Conservation (phyloP, 495 filamentous ascomycete genomes). For the Recurvomyces mirabilis region DNA sequence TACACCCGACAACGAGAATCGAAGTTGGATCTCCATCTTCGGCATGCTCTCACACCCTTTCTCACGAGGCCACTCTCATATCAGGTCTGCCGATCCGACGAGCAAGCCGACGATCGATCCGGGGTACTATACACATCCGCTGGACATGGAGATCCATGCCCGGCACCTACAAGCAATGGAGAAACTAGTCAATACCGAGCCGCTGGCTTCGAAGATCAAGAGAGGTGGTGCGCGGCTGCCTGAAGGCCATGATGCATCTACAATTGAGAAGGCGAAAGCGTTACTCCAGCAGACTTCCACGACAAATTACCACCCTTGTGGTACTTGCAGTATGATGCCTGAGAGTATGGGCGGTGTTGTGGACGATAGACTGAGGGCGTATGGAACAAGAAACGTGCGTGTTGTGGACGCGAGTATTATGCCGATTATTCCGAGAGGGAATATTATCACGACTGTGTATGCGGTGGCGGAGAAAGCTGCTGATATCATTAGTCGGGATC, state of each 20-base stretch:
- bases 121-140: slow-evolving; percentile 12
- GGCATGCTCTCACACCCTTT: slow-evolving; percentile 16
- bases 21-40: neutral
- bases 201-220: slow-evolving; percentile 12
- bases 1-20: neutral
- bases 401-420: slow-evolving; percentile 47
- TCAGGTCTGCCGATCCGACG: slow-evolving; percentile 1
- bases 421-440: slow-evolving; percentile 43
- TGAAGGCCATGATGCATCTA: neutral
- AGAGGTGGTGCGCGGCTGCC: slow-evolving; percentile 2
- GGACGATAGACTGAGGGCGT: slow-evolving; percentile 36
- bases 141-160: slow-evolving; percentile 14
- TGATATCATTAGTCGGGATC: slow-evolving; percentile 13
- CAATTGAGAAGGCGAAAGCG: slow-evolving; percentile 3
- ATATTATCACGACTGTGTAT: slow-evolving; percentile 45
- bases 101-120: slow-evolving; percentile 9
- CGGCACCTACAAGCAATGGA: slow-evolving; percentile 10
- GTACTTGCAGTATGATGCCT: slow-evolving; percentile 35
- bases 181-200: slow-evolving; percentile 4
- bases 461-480: slow-evolving; percentile 46
- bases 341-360: slow-evolving; percentile 38
- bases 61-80: slow-evolving; percentile 18
- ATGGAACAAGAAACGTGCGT: slow-evolving; percentile 39
- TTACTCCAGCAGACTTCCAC: neutral
- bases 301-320: slow-evolving; percentile 13